phyloP scores from a whole-genome alignment of 352 stramenopile genomes.

The Aphanomyces invadans region DNA sequence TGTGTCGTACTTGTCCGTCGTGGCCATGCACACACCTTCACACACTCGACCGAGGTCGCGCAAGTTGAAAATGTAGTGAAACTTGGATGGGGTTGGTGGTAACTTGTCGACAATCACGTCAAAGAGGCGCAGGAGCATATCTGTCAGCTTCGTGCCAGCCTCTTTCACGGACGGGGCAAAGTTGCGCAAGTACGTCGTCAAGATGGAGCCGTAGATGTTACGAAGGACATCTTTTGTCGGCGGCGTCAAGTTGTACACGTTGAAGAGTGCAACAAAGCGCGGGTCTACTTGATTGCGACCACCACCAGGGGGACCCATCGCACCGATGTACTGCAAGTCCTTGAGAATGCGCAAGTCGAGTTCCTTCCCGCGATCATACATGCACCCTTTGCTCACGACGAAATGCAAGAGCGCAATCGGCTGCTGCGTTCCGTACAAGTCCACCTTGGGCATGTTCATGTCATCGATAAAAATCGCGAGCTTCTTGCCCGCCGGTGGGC shows the following conservation, averaged over 20 bases:
- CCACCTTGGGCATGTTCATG: constrained; percentile 95
- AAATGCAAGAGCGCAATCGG: constrained; percentile 93
- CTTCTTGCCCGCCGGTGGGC: constrained; percentile 89
- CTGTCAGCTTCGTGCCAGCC: constrained; percentile 74
- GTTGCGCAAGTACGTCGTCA: constrained; percentile 82
- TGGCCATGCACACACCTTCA: constrained; percentile 92
- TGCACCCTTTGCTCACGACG: constrained; percentile 83
- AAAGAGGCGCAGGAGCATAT: constrained; percentile 84
- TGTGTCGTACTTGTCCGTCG: constrained; percentile 78
- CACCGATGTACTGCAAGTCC: constrained; percentile 90
- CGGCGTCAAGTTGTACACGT: constrained; percentile 93
- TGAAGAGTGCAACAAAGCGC: constrained; percentile 92
- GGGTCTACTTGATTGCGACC: constrained; percentile 92
- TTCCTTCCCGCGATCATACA: constrained; percentile 94
- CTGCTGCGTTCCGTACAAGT: constrained; percentile 93
- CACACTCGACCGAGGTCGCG: constrained; percentile 90
- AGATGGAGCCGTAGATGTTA: constrained; percentile 91
- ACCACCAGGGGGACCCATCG: constrained; percentile 92
- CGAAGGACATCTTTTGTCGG: constrained; percentile 86
- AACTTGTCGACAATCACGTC: constrained; percentile 86
- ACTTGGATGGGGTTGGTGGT: constrained; percentile 90
- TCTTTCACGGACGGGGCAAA: constrained; percentile 84
- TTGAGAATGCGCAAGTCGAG: constrained; percentile 90
- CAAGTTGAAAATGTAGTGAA: constrained; percentile 97
- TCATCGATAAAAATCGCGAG: constrained; percentile 94